A percentile compares a stretch with the other conserved stretches of the same genome.
Conservation (phyloP, 2,329 filamentous ascomycete species). For the Lecanicillium sp. region DNA sequence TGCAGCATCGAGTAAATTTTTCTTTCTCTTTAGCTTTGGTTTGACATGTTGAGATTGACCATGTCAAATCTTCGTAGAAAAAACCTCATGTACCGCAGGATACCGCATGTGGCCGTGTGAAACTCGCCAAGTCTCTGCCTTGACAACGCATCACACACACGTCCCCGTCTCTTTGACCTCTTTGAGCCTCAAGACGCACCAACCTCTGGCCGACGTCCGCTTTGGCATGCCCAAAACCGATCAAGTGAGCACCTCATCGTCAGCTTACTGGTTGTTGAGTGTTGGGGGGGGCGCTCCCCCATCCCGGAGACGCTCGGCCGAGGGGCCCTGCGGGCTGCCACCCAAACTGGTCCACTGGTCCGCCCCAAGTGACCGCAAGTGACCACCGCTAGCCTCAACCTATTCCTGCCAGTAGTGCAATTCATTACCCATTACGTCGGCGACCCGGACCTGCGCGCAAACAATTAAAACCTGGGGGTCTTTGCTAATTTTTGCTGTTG, state of each 20-base stretch:
- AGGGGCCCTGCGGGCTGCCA: neutral
- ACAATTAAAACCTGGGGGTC: neutral
- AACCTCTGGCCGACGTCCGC: neutral
- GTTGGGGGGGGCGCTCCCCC: constrained; percentile 9
- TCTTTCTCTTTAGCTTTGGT: too few species aligned
- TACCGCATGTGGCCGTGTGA: constrained; percentile 4
- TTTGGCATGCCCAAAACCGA: neutral
- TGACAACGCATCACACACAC: constrained; percentile 1
- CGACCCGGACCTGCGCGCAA: constrained; percentile 4
- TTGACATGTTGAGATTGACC: too few species aligned
- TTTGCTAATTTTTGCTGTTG: too few species aligned
- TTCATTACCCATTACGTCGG: constrained; percentile 6
- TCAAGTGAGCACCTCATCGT: constrained; percentile 10
- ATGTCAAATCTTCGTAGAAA: too few species aligned
- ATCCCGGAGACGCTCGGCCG: constrained; percentile 3
- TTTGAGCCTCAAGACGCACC: too few species aligned
- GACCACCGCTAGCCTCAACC: constrained; percentile 10
- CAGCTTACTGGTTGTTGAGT: constrained; percentile 15
- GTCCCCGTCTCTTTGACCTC: neutral
- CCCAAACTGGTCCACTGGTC: too few species aligned
- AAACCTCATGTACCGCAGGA: too few species aligned
- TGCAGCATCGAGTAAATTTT: neutral
- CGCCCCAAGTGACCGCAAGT: constrained; percentile 4
- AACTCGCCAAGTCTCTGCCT: neutral
- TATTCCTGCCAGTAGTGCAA: neutral